Base-by-base conservation (phyloP, 1,284 basidiomycete species). In the Sanghuangporus sanghuang region DNA sequence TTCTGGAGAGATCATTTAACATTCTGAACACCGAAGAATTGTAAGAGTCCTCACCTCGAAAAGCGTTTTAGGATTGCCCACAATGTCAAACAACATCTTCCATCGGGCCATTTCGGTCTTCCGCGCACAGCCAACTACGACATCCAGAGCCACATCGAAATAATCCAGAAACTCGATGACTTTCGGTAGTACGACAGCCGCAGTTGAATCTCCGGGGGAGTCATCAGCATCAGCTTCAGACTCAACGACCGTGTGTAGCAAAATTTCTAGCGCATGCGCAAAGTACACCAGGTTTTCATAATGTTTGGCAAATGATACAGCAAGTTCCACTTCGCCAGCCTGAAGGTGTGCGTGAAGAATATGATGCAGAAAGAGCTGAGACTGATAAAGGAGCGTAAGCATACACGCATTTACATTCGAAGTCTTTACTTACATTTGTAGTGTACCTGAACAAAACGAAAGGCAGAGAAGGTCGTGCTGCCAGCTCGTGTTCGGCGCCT, bases 91-190 rank as follows among this genome's bases (percentile, higher is more conserved):
- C 27, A 99, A 77, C 64, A 89, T 83, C 40, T 83, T 83, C 97
- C 97, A 99, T 54, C 92, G 79, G 6, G 92, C 89, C 70, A 96
- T 86, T 75, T 99, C 97, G 3, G 95, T 99, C 78, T 99, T 99
- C 56, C 97, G 82, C 7, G 97, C 97, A 71, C 96, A 98, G 6
- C 92, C 89, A 7, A 98, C 96, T 1, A 99, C 93, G 4, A 99
- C 95, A 66, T 97, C 93, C 60, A 98, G 78, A 3, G 91, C 85
- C 59, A 86, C 89, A 64, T 94, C 90, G 72, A 98, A 99, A 73
- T 98, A 87, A 72, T 99, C 96, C 68, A 99, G 77, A 71, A 99
- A 99, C 67, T 93, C 90, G 60, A 98, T 82, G 1, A 93, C 89
- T 0, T 81, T 78, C 0, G 89, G 81, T 9, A 98, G 76, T 1